Evolutionary conservation across 352 stramenopile species (phyloP).

Genomic region (Phytophthora multivora): DNA sequence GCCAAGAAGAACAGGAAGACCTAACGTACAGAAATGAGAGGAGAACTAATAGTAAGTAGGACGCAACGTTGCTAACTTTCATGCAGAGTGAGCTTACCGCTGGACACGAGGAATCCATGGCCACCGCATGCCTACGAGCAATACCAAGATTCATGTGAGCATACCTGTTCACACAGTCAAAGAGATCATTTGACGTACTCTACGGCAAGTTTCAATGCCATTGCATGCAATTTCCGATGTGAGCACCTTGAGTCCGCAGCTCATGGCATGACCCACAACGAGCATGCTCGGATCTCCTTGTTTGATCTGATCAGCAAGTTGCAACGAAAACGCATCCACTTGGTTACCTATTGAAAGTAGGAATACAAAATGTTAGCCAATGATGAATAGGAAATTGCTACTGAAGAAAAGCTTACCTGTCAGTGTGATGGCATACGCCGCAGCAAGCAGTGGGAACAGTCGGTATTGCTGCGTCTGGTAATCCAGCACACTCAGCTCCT

Average conservation of each 20-base stretch:
- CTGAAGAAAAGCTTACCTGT: slow-evolving; percentile 27
- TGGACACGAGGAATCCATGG: slow-evolving; percentile 92
- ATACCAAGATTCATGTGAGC: neutral
- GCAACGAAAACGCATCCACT: slow-evolving; percentile 51
- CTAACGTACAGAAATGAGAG: slow-evolving; percentile 9
- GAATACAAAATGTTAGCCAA: slow-evolving; percentile 1
- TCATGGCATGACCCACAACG: slow-evolving; percentile 61
- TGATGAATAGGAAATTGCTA: neutral
- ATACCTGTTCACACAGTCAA: neutral
- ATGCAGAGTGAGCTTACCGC: slow-evolving; percentile 40
- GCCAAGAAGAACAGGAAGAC: slow-evolving; percentile 68
- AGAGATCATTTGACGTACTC: slow-evolving; percentile 26
- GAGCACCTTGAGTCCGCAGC: slow-evolving; percentile 68
- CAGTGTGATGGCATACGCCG: slow-evolving; percentile 91
- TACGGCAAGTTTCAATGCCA: slow-evolving; percentile 57
- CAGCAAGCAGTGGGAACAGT: slow-evolving; percentile 91
- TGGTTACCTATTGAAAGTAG: slow-evolving; percentile 41
- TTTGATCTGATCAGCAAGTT: slow-evolving; percentile 52
- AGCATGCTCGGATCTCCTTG: slow-evolving; percentile 47
- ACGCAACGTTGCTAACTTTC: neutral
- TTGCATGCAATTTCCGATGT: slow-evolving; percentile 52
- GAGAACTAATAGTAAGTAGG: neutral
- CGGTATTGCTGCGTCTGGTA: slow-evolving; percentile 96
- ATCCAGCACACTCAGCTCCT: slow-evolving; percentile 93
- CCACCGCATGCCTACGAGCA: slow-evolving; percentile 89